Evolutionary conservation across 2,329 filamentous ascomycete genomes (phyloP).

Genomic region (Beauveria sp.): DNA sequence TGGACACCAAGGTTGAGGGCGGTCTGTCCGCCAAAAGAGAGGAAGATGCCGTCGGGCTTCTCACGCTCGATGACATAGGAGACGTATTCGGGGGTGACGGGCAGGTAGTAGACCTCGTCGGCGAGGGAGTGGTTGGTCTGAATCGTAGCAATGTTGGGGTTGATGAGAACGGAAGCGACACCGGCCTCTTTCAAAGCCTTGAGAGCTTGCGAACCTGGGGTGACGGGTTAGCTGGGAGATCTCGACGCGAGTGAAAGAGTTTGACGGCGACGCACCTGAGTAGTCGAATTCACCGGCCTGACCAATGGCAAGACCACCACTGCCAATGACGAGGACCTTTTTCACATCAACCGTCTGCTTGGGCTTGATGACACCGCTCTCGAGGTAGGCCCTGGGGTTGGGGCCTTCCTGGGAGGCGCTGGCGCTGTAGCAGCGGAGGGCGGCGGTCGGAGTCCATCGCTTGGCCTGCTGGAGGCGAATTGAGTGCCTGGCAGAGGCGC

Average conservation of each 20-base stretch:
- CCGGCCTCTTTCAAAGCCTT: slow-evolving; percentile 96
- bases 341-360: slow-evolving; percentile 79
- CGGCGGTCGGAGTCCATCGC: slow-evolving; percentile 40
- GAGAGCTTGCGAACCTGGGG: slow-evolving; percentile 80
- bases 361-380: slow-evolving; percentile 78
- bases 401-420: slow-evolving; percentile 59
- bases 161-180: slow-evolving; percentile 85
- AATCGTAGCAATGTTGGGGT: slow-evolving; percentile 97
- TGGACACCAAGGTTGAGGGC: slow-evolving; percentile 93
- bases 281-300: slow-evolving; percentile 99
- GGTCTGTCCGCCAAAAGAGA: slow-evolving; percentile 96
- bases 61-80: slow-evolving; percentile 96
- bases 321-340: slow-evolving; percentile 95
- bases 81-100: slow-evolving; percentile 95
- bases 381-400: slow-evolving; percentile 78
- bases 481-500: slow-evolving; percentile 26
- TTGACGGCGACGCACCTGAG: slow-evolving; percentile 62
- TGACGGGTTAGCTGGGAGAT: background rate
- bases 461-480: slow-evolving; percentile 28
- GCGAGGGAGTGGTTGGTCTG: slow-evolving; percentile 94
- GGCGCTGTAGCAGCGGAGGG: slow-evolving; percentile 34
- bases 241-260: slow-evolving; percentile 3
- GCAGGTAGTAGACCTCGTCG: slow-evolving; percentile 96
- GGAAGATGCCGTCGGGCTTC: slow-evolving; percentile 91
- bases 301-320: slow-evolving; percentile 90